Conservation (phyloP, 148 eudicot genomes). For the Heliosperma pusillum region DNA sequence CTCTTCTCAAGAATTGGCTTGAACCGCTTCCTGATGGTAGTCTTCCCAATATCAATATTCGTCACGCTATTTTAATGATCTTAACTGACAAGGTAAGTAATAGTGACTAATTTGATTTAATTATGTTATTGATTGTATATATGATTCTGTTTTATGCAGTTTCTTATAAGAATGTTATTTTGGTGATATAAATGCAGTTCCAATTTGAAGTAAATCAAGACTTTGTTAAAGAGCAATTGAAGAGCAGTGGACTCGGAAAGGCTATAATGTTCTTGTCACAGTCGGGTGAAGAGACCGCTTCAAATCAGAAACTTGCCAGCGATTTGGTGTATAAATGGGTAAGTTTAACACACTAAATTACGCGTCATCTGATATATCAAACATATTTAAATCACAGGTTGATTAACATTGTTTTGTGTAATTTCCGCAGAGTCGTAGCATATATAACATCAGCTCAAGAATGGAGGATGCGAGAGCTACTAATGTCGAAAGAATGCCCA, state of each 20-base stretch:
- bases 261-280: slow-evolving; percentile 87
- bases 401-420: not conserved
- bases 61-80: slow-evolving; percentile 64
- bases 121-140: not conserved
- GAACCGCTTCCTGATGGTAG: slow-evolving; percentile 96
- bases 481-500: too few relatives aligned
- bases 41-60: slow-evolving; percentile 78
- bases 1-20: slow-evolving; percentile 78
- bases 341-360: slow-evolving; percentile 10
- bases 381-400: not conserved
- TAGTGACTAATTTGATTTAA: slow-evolving; percentile 14
- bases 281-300: slow-evolving; percentile 79
- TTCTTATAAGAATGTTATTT: not conserved
- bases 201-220: slow-evolving; percentile 77
- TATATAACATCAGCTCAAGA: not conserved
- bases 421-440: slow-evolving; percentile 3
- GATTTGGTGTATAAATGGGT: slow-evolving; percentile 95
- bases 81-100: slow-evolving; percentile 51
- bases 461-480: not conserved
- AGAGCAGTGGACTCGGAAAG: slow-evolving; percentile 90
- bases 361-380: not conserved
- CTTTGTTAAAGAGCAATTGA: slow-evolving; percentile 72
- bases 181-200: slow-evolving; percentile 37
- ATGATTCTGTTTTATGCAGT: too few relatives aligned
- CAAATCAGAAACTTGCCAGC: slow-evolving; percentile 78